Conservation (phyloP, 2,329 filamentous ascomycete species). For the Zasmidium citrigriseum region DNA sequence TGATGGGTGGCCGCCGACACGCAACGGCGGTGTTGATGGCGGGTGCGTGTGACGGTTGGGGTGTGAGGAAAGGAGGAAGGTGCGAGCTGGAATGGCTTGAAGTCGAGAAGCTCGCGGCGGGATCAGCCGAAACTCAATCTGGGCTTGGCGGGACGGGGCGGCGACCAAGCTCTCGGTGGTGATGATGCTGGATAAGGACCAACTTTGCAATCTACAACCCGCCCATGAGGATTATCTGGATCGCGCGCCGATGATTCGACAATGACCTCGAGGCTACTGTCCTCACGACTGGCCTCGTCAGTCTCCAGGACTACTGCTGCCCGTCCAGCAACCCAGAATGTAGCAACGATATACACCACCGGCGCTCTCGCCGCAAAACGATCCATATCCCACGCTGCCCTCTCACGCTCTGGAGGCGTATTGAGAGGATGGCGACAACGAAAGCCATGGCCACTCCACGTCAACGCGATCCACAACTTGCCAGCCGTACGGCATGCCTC, state of each 20-base stretch:
- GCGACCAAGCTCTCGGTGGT: no score
- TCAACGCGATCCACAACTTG: conserved; percentile 80
- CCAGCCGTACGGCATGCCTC: conserved; percentile 64
- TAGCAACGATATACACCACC: conserved; percentile 23
- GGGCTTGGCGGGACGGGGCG: no score
- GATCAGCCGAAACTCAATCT: no score
- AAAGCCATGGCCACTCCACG: conserved; percentile 73
- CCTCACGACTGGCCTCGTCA: conserved; percentile 69
- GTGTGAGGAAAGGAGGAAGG: no score
- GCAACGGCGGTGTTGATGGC: no score
- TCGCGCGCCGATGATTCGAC: conserved; percentile 20
- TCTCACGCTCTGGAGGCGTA: conserved; percentile 20
- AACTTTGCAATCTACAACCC: no score
- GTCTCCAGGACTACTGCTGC: conserved; percentile 62
- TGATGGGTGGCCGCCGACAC: no score
- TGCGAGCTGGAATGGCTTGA: no score
- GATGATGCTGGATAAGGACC: no score
- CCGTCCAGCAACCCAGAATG: conserved; percentile 32
- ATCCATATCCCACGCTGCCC: conserved; percentile 28
- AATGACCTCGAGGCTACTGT: conserved; percentile 63
- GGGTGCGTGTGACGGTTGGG: no score
- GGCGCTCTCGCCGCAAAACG: conserved; percentile 22
- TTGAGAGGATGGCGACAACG: conserved; percentile 37
- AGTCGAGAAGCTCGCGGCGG: no score
- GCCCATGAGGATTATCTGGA: not conserved